Evolutionary conservation across 1,284 basidiomycete species (phyloP), one percentile per base, ranked within the genome.

Genomic region (Trametes hirsuta): DNA sequence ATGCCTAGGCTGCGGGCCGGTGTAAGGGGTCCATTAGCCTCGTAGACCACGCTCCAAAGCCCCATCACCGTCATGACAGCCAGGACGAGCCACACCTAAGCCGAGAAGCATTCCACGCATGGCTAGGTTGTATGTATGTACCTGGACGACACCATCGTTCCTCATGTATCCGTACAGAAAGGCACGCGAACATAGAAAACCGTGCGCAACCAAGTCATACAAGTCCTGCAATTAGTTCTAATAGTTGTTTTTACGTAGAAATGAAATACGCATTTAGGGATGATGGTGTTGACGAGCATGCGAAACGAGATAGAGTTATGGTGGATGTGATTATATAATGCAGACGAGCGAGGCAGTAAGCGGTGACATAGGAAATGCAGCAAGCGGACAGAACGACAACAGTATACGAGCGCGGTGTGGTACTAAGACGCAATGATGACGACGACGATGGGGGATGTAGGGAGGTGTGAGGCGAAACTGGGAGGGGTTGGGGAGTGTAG

Each of bases 361-460:
- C 59, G 66, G 59, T 67, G 66, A 66, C 63, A 64, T 66, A 66
- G 66, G 63, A 66, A 66, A 63, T 66, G 65, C 64, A 64, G 62
- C 64, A 66, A 66, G 65, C 58, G 61, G 56, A 66, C 66, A 67
- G 63, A 69, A 67, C 68, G 68, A 69, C 66, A 64, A 69, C 66
- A 64, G 63, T 55, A 55, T 53, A 66, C 62, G 64, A 66, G 59
- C 64, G 64, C 53, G 34, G 47, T 42, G 53, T 63, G 48, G 59
- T 63, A 61, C 59, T 59, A 58, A 47, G 64, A 66, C 64, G 64
- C 54, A 48, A 61, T 42, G 54, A 50, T 50, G 48, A 30, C 50
- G 48, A 54, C 44, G 56, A 44, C 37, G 53, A 49, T 54, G 24
- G 53, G 25, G 39, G 12, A 12, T 40, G n/a, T 5, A 9, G 46